Evolutionary conservation across 108 stramenopile species (phyloP).

Genomic region (Nannochloropsis granulata): DNA sequence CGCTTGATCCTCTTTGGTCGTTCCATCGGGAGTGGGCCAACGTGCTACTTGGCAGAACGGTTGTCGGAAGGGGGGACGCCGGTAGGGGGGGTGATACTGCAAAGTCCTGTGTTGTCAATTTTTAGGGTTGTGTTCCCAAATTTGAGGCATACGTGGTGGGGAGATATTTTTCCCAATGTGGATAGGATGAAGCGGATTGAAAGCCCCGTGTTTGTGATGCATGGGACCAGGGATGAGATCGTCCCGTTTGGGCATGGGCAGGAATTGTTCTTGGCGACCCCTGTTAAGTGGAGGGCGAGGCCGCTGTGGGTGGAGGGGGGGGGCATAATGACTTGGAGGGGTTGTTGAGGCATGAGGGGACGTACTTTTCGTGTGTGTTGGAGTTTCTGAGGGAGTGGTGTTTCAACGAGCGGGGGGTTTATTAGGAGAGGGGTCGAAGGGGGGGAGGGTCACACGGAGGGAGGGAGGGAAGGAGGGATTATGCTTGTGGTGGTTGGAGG

Average conservation of each 20-base stretch:
- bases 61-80: constrained; percentile 56
- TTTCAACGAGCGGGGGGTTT: neutral
- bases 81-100: constrained; percentile 66
- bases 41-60: constrained; percentile 75
- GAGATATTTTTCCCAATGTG: constrained; percentile 85
- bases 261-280: constrained; percentile 69
- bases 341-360: constrained; percentile 11
- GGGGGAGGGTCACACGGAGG: neutral
- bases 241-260: constrained; percentile 55
- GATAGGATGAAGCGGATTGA: constrained; percentile 49
- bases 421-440: neutral
- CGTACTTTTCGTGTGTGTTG: neutral
- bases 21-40: constrained; percentile 80
- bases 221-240: constrained; percentile 83
- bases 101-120: constrained; percentile 70
- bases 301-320: constrained; percentile 52
- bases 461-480: neutral
- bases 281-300: constrained; percentile 54
- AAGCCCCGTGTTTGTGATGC: constrained; percentile 81
- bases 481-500: too few species aligned
- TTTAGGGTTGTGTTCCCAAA: constrained; percentile 68
- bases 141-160: constrained; percentile 66
- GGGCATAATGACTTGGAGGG: constrained; percentile 55
- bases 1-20: constrained; percentile 83
- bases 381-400: neutral